Evolutionary conservation across 805 yeast species (phyloP), one percentile per base, ranked within the genome.

Genomic region (Suhomyces faveliae): DNA sequence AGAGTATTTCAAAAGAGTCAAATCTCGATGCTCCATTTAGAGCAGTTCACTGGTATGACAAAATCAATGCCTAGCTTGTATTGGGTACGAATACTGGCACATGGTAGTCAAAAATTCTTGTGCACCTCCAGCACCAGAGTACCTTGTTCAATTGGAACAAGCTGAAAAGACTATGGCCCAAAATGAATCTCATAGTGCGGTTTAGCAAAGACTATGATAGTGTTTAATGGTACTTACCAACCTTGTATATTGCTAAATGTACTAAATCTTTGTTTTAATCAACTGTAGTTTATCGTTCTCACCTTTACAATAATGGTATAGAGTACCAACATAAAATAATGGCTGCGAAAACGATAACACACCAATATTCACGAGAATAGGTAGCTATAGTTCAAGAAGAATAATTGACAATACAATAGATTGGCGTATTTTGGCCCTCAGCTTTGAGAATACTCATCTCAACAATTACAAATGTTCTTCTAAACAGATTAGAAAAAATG

Each of bases 21-120:
- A 33, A 11, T 15, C n/a, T 6, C 4, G n/a, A 13, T 33, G 19
- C n/a, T 8, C 37, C 37, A 6, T 7, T 33, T 12, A 8, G 37
- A 20, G 37, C 37, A 33, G 21, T 33, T 33, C 37, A 33, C 37
- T 33, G 37, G 37, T 33, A 15, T 15, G 37, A 33, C 21, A 33
- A 33, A 20, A 2, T 33, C 15, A 20, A 33, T 17, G 21, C 37
- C 12, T 20, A 33, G n/a, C 37, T 33, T 17, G 37, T 17, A 9
- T 33, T 33, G 21, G 37, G 37, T 20, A 33, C 15, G 37, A 33
- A 33, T 12, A 9, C 12, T 9, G 21, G 37, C 12, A 9, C 1
- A 3, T 33, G 37, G 37, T 33, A 8, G 21, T 33, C 21, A 33
- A 10, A 17, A 10, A 33, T 12, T 15, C 37, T 12, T 4, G 12